These are phyloP conservation scores for Cystobasidiaceae sp. DNA, from an alignment of 1,284 basidiomycete genomes.

Conservation along the genomic window DNA sequence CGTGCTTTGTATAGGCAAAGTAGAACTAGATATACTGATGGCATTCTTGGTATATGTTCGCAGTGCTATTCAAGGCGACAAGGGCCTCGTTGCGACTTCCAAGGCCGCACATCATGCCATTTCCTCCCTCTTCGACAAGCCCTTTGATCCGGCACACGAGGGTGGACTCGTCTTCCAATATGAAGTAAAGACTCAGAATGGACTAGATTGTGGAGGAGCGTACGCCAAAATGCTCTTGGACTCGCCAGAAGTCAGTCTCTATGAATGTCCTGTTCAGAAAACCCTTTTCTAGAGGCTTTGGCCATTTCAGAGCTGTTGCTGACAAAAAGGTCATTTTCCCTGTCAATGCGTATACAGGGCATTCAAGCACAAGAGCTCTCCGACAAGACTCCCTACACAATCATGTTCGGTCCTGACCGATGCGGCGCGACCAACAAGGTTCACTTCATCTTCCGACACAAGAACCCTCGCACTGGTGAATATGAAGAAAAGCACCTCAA, in stretches of 20 bases:
- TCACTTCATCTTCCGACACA: constrained; percentile 97
- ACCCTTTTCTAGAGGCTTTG: no score
- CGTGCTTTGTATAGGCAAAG: no score
- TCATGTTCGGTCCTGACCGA: constrained; percentile 84
- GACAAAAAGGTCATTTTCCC: no score
- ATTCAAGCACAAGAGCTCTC: constrained; percentile 92
- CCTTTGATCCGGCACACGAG: constrained; percentile 69
- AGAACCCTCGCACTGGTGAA: constrained; percentile 83
- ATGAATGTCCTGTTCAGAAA: no score
- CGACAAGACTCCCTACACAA: constrained; percentile 94
- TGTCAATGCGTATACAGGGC: constrained; percentile 57
- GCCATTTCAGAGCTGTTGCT: no score
- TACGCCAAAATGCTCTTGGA: constrained; percentile 88
- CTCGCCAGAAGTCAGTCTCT: constrained; percentile 33
- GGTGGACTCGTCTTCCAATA: constrained; percentile 96
- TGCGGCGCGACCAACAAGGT: constrained; percentile 56
- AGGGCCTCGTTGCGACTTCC: constrained; percentile 75
- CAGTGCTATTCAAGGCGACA: constrained; percentile 64
- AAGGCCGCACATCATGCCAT: constrained; percentile 85
- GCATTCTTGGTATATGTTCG: neutral
- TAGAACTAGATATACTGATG: no score
- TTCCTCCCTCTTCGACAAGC: constrained; percentile 76
- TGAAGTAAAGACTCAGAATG: constrained; percentile 99
- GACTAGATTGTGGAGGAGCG: constrained; percentile 97
- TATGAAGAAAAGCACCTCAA: constrained; percentile 96